Evolutionary conservation across 2,329 filamentous ascomycete species (phyloP).

Genomic region (Sarocladiaceae sp.): DNA sequence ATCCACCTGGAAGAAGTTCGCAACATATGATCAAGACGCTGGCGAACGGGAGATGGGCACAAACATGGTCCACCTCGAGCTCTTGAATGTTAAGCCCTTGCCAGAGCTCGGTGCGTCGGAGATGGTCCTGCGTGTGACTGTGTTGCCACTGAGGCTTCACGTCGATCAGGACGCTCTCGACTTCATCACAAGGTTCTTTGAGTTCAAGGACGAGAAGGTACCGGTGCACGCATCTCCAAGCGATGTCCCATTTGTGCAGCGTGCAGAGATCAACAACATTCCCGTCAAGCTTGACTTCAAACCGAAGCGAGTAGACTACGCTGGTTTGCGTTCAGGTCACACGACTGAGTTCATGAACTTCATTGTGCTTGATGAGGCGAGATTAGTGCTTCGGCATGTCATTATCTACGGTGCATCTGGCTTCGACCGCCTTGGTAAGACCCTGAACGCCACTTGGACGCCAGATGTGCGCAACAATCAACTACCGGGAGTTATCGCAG

Average conservation of each 20-base stretch:
- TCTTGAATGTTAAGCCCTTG: slow-evolving; percentile 84
- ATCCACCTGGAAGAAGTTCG: slow-evolving; percentile 98
- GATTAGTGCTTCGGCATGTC: slow-evolving; percentile 79
- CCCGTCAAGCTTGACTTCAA: slow-evolving; percentile 90
- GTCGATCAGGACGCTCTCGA: slow-evolving; percentile 97
- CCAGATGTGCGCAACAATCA: slow-evolving; percentile 88
- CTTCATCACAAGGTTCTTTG: slow-evolving; percentile 95
- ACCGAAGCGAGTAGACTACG: slow-evolving; percentile 96
- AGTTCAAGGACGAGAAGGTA: slow-evolving; percentile 80
- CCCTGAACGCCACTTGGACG: slow-evolving; percentile 94
- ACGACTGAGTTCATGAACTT: slow-evolving; percentile 99
- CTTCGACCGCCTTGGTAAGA: slow-evolving; percentile 85
- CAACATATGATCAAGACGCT: slow-evolving; percentile 84
- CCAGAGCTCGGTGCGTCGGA: slow-evolving; percentile 83
- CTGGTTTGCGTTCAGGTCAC: slow-evolving; percentile 82
- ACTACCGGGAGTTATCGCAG: slow-evolving; percentile 81
- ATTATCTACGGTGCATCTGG: slow-evolving; percentile 91
- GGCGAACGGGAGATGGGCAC: slow-evolving; percentile 82
- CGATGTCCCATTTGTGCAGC: slow-evolving; percentile 82
- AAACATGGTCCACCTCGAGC: slow-evolving; percentile 85
- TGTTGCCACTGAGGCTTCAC: slow-evolving; percentile 84
- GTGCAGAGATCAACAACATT: slow-evolving; percentile 81
- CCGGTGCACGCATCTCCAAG: slow-evolving; percentile 54
- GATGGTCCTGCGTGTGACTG: slow-evolving; percentile 72
- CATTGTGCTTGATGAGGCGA: slow-evolving; percentile 81